A percentile compares a stretch with the other conserved stretches of the same genome.
phyloP scores from a whole-genome alignment of 345 rosid genomes.

The Trapa incisa region DNA sequence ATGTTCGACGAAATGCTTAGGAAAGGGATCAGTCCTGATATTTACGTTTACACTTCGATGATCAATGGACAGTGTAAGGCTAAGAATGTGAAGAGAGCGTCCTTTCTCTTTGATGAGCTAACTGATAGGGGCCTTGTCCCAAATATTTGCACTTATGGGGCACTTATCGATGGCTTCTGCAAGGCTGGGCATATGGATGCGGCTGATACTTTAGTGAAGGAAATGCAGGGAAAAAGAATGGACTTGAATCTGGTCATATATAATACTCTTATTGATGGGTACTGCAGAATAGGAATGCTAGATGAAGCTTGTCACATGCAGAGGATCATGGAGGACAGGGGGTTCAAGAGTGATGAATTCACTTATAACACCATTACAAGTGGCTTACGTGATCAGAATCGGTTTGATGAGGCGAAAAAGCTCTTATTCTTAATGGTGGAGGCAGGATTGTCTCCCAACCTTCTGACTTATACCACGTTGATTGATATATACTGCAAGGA shows the following conservation, averaged over 20 bases:
- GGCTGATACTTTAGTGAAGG: constrained; percentile 49
- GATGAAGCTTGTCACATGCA: constrained; percentile 47
- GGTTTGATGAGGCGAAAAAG: constrained; percentile 54
- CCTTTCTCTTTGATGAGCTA: constrained; percentile 66
- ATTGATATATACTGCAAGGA: constrained; percentile 69
- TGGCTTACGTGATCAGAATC: constrained; percentile 41
- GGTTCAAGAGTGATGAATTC: constrained; percentile 47
- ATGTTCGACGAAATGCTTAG: constrained; percentile 68
- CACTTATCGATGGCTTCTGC: constrained; percentile 67
- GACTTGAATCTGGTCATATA: constrained; percentile 42
- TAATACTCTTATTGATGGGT: constrained; percentile 61
- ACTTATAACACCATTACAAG: constrained; percentile 52
- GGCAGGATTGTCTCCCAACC: constrained; percentile 33
- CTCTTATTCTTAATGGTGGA: constrained; percentile 51
- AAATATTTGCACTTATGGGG: constrained; percentile 54
- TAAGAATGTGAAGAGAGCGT: constrained; percentile 47
- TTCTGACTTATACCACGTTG: constrained; percentile 50
- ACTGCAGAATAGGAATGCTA: constrained; percentile 50
- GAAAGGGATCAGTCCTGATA: constrained; percentile 35
- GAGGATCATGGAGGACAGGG: constrained; percentile 60
- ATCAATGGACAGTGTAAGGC: constrained; percentile 41
- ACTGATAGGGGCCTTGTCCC: constrained; percentile 45
- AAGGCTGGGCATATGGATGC: constrained; percentile 66
- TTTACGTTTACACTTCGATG: constrained; percentile 46
- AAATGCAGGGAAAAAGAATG: constrained; percentile 56